Base-by-base conservation (phyloP, 2,329 filamentous ascomycete species). In the Colletotrichum tamarilloi region DNA sequence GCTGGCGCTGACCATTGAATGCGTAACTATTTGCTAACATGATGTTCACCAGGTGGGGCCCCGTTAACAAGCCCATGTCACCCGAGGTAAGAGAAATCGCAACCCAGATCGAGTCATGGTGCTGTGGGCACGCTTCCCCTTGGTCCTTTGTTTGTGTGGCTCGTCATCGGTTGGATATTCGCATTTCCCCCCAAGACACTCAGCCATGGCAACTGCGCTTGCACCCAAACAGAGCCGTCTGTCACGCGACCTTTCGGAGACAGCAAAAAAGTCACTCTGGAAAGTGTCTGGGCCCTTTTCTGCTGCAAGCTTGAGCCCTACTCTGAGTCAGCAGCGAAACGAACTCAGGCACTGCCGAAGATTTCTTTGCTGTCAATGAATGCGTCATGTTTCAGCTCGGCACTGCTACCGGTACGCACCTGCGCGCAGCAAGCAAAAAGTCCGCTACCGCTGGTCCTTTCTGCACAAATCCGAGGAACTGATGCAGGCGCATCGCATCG, bases 41-140 rank as follows among this genome's bases (percentile, higher is more conserved):
- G n/a, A 30, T 62, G 26, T 58, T 76, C 67, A 74, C 66, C 73
- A 88, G 87, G 86, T 98, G 97, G 97, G 97, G 97, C 81, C 96
- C 97, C 69, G 97, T 99, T 78, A 99, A 99, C 90, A 98, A 98
- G 91, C 94, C 96, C 82, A 99, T 99, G 97, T 92, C 91, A 78
- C 91, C 95, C 79, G 95, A 98, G 85, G 97, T 98, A 93, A 92
- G 94, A 87, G 59, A 63, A 60, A 62, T 22, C 19, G 58, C 42
- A 38, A 7, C 30, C 60, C 38, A 28, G 52, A 24, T 66, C 65
- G 69, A 66, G 64, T 74, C 73, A 73, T 58, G 59, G 52, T 56
- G 62, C 46, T 52, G 77, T 49, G 22, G 46, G 38, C 66, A 73
- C 67, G 24, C 58, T 68, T 58, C 49, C 52, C 28, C 5, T 62